These are phyloP conservation scores for Saccharomycopsis javanensis DNA, from an alignment of 805 yeast species.

Conservation along the genomic window DNA sequence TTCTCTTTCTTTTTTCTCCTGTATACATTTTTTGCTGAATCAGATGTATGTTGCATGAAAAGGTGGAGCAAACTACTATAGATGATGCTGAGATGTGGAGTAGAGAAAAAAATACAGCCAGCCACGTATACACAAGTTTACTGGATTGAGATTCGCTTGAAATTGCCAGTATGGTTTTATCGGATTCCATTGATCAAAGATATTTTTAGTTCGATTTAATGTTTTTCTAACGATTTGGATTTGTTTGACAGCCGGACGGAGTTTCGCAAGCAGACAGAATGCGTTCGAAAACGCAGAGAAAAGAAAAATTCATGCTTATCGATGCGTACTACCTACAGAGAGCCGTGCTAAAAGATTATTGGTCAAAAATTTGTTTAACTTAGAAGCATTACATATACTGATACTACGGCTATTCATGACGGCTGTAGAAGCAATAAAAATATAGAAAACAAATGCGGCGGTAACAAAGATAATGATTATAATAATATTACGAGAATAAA, in stretches of 20 bases:
- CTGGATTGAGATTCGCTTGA: not conserved
- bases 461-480: too few relatives aligned
- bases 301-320: too few relatives aligned
- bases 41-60: not conserved
- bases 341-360: too few relatives aligned
- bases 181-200: not conserved
- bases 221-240: not conserved
- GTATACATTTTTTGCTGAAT: not conserved
- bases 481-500: too few relatives aligned
- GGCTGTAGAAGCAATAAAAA: too few relatives aligned
- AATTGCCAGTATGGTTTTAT: not conserved
- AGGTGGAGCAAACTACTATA: not conserved
- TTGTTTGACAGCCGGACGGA: constrained; percentile 1
- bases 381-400: too few relatives aligned
- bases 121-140: not conserved
- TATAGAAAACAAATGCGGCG: too few relatives aligned
- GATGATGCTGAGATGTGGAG: not conserved
- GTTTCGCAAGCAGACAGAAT: not conserved
- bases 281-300: not conserved
- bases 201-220: not conserved
- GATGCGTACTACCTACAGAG: too few relatives aligned
- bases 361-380: too few relatives aligned
- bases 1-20: not conserved
- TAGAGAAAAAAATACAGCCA: not conserved
- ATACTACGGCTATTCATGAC: too few relatives aligned